Percentiles rank a stretch among this genome's conserved stretches.
These are phyloP conservation scores for Spizellomyces punctatus DNA, from an alignment of 192 early-diverging fungal genomes.

Conservation along the genomic window DNA sequence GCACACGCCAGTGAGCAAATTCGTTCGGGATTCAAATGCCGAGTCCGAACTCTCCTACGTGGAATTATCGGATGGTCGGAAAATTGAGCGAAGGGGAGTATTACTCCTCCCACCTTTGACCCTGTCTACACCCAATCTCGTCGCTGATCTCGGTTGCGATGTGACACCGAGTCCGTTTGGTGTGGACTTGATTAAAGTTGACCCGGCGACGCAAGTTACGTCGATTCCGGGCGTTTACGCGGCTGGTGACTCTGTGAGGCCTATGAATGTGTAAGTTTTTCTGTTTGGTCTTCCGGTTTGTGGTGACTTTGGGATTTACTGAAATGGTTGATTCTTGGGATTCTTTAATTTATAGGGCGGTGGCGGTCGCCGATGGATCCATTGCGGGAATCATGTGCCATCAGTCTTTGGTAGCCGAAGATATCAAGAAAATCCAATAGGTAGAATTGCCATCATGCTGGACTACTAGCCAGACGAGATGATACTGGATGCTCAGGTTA, in stretches of 20 bases:
- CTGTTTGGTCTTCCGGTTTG: neutral
- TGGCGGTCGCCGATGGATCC: neutral
- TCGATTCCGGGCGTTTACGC: neutral
- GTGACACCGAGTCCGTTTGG: neutral
- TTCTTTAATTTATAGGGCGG: slow-evolving; percentile 1
- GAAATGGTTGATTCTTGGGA: neutral
- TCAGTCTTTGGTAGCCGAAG: slow-evolving; percentile 1
- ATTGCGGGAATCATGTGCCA: slow-evolving; percentile 2
- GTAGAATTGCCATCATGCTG: no score
- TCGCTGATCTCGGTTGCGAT: neutral
- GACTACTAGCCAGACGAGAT: no score
- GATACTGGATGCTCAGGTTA: no score
- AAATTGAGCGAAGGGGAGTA: neutral
- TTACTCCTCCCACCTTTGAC: neutral
- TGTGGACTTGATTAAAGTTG: neutral
- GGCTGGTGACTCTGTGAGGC: slow-evolving; percentile 1
- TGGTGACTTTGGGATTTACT: neutral
- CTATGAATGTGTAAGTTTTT: neutral
- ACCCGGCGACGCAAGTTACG: neutral
- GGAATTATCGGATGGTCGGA: neutral
- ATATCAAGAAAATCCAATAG: neutral
- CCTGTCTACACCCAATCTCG: neutral
- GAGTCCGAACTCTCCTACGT: neutral
- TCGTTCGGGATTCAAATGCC: neutral
- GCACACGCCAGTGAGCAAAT: neutral